phyloP scores from a whole-genome alignment of 805 yeast genomes.

The Kodamaea sagamina region DNA sequence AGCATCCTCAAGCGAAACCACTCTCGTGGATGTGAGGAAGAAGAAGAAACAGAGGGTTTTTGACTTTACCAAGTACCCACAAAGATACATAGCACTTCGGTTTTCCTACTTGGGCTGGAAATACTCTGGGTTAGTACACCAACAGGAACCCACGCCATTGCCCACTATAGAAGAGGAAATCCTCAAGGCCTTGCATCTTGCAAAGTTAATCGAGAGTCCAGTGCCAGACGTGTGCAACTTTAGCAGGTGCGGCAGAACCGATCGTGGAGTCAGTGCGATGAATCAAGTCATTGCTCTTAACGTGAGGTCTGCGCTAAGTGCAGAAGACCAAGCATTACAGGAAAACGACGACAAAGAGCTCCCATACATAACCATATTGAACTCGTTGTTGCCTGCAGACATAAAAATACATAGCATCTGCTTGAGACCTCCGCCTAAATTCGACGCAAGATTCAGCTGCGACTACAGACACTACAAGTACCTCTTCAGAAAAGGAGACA shows the following conservation, averaged over 20 bases:
- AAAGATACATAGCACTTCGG: slow-evolving; percentile 72
- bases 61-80: slow-evolving; percentile 63
- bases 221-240: slow-evolving; percentile 68
- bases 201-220: slow-evolving; percentile 61
- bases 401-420: slow-evolving; percentile 81
- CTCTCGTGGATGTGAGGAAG: slow-evolving; percentile 5
- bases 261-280: slow-evolving; percentile 96
- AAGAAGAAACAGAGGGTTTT: slow-evolving; percentile 45
- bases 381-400: slow-evolving; percentile 77
- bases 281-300: slow-evolving; percentile 85
- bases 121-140: slow-evolving; percentile 87
- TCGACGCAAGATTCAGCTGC: slow-evolving; percentile 94
- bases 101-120: slow-evolving; percentile 95
- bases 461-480: slow-evolving; percentile 83
- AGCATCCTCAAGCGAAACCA: neutral
- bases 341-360: slow-evolving; percentile 66
- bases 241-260: slow-evolving; percentile 94
- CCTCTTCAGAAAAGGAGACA: slow-evolving; percentile 54
- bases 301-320: slow-evolving; percentile 66
- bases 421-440: slow-evolving; percentile 75
- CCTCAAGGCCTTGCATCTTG: slow-evolving; percentile 66
- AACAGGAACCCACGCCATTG: slow-evolving; percentile 69
- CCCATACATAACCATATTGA: slow-evolving; percentile 73
- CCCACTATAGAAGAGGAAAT: slow-evolving; percentile 87
- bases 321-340: slow-evolving; percentile 61